Evolutionary conservation across 495 filamentous ascomycete species (phyloP), one percentile per base, ranked within the genome.

Genomic region (Tuber magnatum): DNA sequence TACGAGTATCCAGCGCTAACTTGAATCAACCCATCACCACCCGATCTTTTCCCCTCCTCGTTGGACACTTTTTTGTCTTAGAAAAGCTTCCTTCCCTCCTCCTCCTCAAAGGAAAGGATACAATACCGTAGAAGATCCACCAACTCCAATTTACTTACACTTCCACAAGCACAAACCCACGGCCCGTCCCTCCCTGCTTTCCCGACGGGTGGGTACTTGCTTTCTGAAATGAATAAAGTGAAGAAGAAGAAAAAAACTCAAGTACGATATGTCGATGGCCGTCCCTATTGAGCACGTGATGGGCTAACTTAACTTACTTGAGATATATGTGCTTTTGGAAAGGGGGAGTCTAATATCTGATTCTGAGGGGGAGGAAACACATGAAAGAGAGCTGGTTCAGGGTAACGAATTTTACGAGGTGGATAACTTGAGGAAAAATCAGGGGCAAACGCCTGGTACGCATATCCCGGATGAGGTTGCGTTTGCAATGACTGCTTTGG

Each of bases 401-500:
- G 71, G 71, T 40, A 44, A 56, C 42, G 39, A 51, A 24, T 73
- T 74, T 46, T 74, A 75, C 38, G 76, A 75, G 35, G 80, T 77
- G 48, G 77, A 81, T 51, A 42, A 77, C 44, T 71, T 82, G 22
- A 76, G 80, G 28, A 74, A 48, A 43, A 73, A 65, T 40, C 70
- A 69, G 65, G 80, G 80, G 41, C 80, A 81, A 74, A 82, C 80
- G n/a, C 80, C 80, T 46, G 80, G 80, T 40, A 44, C 77, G 12
- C 80, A 82, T 42, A 77, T 82, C 40, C 72, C 74, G 40, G 77
- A 74, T 70, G 80, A 82, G 73, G 46, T 82, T 72, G 76, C 75
- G 40, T 78, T 81, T 69, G 80, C 80, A 42, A 82, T 82, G 80
- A 81, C 77, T 51, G 80, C 80, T 69, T 48, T 82, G 39, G 80